These are phyloP conservation scores for Smittium culicis DNA, from an alignment of 371 early-diverging fungal genomes.

Conservation along the genomic window DNA sequence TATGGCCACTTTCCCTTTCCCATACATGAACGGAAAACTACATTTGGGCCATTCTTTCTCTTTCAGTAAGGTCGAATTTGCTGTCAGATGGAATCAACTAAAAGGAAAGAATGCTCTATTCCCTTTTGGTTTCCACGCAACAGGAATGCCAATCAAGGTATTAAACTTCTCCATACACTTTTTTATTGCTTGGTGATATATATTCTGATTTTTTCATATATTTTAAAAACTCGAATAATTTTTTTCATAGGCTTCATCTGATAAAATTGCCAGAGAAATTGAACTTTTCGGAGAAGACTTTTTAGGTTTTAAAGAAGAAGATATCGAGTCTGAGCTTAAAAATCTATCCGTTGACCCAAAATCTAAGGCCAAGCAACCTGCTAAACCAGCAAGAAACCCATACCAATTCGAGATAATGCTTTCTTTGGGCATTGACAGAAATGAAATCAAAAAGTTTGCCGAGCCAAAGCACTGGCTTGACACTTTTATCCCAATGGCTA, in stretches of 20 bases:
- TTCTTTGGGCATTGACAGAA: slow-evolving; percentile 73
- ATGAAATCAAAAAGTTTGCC: slow-evolving; percentile 89
- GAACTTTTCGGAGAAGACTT: slow-evolving; percentile 83
- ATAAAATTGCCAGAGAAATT: slow-evolving; percentile 92
- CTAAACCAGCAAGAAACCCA: slow-evolving; percentile 70
- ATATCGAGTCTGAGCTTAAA: slow-evolving; percentile 32
- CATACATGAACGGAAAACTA: slow-evolving; percentile 99
- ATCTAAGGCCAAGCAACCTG: slow-evolving; percentile 67
- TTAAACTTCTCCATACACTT: background rate
- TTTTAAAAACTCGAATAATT: background rate
- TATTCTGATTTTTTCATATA: background rate
- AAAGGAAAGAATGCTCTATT: slow-evolving; percentile 92
- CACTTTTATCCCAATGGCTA: slow-evolving; percentile 91
- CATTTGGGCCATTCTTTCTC: slow-evolving; percentile 99
- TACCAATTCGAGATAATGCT: slow-evolving; percentile 96
- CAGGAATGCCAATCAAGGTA: slow-evolving; percentile 99
- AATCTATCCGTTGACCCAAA: slow-evolving; percentile 28
- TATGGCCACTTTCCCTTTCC: slow-evolving; percentile 96
- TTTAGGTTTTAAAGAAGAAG: slow-evolving; percentile 38
- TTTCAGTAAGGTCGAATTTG: slow-evolving; percentile 95
- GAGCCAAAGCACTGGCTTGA: slow-evolving; percentile 93
- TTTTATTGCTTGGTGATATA: background rate
- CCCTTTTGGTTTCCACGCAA: slow-evolving; percentile 99
- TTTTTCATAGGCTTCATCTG: slow-evolving; percentile 65
- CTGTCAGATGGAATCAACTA: slow-evolving; percentile 83